Evolutionary conservation across 768 basidiomycete species (phyloP), one percentile per base, ranked within the genome.

Genomic region (Panaeolus papilionaceus): DNA sequence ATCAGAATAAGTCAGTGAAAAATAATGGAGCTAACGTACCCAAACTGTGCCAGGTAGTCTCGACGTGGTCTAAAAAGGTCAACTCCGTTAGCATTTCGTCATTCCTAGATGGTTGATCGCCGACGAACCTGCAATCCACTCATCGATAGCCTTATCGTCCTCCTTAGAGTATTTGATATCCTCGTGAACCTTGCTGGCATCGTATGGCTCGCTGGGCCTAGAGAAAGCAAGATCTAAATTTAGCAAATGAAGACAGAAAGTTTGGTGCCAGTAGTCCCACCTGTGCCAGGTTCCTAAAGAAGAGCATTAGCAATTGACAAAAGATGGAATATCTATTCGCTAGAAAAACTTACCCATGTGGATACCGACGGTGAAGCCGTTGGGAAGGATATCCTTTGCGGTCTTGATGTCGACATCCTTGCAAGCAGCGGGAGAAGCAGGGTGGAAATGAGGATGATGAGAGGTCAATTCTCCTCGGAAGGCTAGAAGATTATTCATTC

Each of bases 31-130:
- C 18, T 37, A 64, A 76, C 75, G 72, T 76, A 75, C 87, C 89
- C 63, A 91, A 81, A 75, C 86, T 88, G 82, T 92, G 90, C 90
- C 90, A 91, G 66, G 89, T 91, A 10, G 90, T 91, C 82, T 91
- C 90, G 71, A 92, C 90, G 75, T 91, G 89, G 75, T 89, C 86
- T 70, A 64, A 44, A 44, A 33, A 16, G 12, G n/a, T 38, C 16
- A 28, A 28, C 33, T 38, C 37, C 33, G 45, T 64, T n/a, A 64
- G 64, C n/a, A 37, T 58, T 16, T 26, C 40, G 16, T 38, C 1
- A 64, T 38, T 20, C 20, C 2, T 39, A 18, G 37, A 38, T 33
- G 37, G 33, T 14, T 38, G 39, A 23, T 61, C 11, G 28, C 54
- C 54, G 8, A 71, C 78, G 37, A 54, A 80, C 79, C 86, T 62